phyloP scores from a whole-genome alignment of 768 basidiomycete species.

The Mycena haematopus region DNA sequence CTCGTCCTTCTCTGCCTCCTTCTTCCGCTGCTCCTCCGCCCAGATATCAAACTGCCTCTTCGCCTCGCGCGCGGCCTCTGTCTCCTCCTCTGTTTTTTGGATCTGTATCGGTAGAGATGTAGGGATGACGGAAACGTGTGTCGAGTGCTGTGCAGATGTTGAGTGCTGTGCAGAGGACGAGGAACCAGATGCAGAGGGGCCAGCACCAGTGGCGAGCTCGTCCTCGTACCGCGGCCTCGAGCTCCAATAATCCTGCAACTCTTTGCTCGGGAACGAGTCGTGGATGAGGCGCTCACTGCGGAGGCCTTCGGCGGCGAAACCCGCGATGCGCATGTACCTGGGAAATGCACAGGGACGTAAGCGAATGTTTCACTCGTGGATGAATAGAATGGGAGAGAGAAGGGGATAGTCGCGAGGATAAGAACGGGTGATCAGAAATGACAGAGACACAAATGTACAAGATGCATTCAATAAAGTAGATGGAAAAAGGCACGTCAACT shows the following conservation, averaged over 20 bases:
- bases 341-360: too few relatives aligned
- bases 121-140: too few relatives aligned
- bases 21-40: constrained; percentile 51
- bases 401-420: too few relatives aligned
- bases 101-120: constrained; percentile 5
- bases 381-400: too few relatives aligned
- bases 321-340: constrained; percentile 82
- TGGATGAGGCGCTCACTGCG: constrained; percentile 67
- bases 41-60: constrained; percentile 28
- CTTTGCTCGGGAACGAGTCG: constrained; percentile 72
- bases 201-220: not conserved
- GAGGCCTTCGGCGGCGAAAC: constrained; percentile 72
- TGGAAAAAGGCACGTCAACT: too few relatives aligned
- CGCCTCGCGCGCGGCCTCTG: constrained; percentile 25
- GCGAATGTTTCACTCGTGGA: not conserved
- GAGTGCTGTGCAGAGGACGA: too few relatives aligned
- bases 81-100: constrained; percentile 28
- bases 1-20: constrained; percentile 55
- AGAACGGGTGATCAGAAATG: too few relatives aligned
- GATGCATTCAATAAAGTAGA: too few relatives aligned
- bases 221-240: constrained; percentile 64
- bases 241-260: constrained; percentile 78
- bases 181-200: not conserved
- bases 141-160: too few relatives aligned
- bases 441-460: too few relatives aligned